phyloP scores from a whole-genome alignment of 495 filamentous ascomycete genomes.

The Neurospora tetrasperma region DNA sequence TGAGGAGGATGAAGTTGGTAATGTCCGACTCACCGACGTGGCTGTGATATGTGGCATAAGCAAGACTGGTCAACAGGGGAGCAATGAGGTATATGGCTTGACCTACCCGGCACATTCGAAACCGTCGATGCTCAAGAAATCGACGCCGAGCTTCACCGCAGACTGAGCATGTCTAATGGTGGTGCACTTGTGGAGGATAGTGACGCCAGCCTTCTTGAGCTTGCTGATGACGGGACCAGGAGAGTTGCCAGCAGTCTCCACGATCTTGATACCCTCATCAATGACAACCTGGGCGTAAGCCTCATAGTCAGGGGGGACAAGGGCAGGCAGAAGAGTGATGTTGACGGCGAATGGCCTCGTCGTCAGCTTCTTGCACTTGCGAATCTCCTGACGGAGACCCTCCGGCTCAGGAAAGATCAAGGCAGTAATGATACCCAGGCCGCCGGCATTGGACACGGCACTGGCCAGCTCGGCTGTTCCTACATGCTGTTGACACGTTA shows the following conservation, averaged over 20 bases:
- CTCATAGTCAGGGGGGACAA: conserved; percentile 81
- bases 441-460: conserved; percentile 91
- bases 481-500: conserved; percentile 29
- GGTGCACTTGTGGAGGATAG: conserved; percentile 93
- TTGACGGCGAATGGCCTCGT: conserved; percentile 89
- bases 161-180: conserved; percentile 88
- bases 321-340: conserved; percentile 83
- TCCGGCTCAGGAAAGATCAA: conserved; percentile 91
- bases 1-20: conserved; percentile 92
- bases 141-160: conserved; percentile 88
- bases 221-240: conserved; percentile 84
- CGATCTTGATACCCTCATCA: conserved; percentile 85
- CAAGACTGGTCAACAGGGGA: background rate
- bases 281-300: conserved; percentile 91
- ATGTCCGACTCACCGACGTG: conserved; percentile 90
- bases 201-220: conserved; percentile 69
- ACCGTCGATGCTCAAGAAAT: conserved; percentile 93
- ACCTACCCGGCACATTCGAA: conserved; percentile 93
- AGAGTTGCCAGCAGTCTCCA: conserved; percentile 94
- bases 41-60: conserved; percentile 14
- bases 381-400: conserved; percentile 89
- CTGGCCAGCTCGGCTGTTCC: conserved; percentile 86
- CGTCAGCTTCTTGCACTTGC: conserved; percentile 74
- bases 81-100: background rate
- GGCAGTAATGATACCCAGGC: conserved; percentile 85